Base-by-base conservation (phyloP, 495 filamentous ascomycete genomes). In the Hamigera avellanea region DNA sequence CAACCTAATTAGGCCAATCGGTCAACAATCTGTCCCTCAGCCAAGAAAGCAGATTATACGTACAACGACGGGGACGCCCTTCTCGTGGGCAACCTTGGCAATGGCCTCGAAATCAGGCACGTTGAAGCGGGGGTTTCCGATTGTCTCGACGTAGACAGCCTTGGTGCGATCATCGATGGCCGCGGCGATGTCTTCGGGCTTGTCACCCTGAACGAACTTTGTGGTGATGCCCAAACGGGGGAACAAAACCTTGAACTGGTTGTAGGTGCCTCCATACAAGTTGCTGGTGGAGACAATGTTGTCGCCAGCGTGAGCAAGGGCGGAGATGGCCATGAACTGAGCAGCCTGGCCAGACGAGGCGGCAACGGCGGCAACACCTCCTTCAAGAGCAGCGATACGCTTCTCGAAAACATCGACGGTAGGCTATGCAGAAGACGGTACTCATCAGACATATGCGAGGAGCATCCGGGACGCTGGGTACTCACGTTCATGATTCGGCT, bases 321-420 rank as follows among this genome's bases (percentile, higher is more conserved):
- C 78, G 0, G 85, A 71, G 46, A 98, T 80, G 10, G 89, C 68
- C 77, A 96, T 78, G 73, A 98, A 95, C 50, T 96, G 93, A 7
- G 91, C 91, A 1, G 86, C 73, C 60, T 96, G 93, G 36, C 91
- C 91, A 2, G 91, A 95, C 2, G 86, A 73, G 16, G 89, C 76
- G 2, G 88, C 91, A 12, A 96, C 69, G 12, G 91, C 91, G 2
- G 91, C 91, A 18, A 86, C 78, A 37, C 91, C 91, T 9, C 91
- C 91, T 61, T 98, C 91, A 14, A 98, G 78, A 10, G 91, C 93
- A 10, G 93, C 91, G 29, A 96, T 83, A 35, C 91, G 78, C 69
- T 96, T 95, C 62, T 98, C 91, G 42, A 96, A 91, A 29, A 96
- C 93, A 62, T 95, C 93, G 40, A 95, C 85, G 5, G 91, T 98